Percentiles rank a stretch among this genome's conserved stretches.
Evolutionary conservation across 257 asterid species (phyloP).

Genomic region (Anisodus acutangulus): DNA sequence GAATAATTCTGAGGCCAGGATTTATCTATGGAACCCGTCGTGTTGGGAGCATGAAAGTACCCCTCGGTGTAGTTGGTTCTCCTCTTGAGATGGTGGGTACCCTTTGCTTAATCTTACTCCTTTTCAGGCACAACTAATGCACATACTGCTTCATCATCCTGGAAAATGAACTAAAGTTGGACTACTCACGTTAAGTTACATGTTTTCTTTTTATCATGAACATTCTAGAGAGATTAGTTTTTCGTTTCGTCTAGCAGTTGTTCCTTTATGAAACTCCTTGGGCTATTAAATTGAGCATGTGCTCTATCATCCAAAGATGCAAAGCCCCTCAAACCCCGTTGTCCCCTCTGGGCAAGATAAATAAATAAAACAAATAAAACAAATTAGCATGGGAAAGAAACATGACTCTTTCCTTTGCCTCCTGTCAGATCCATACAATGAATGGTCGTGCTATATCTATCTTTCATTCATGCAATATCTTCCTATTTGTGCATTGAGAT

Average conservation of each 20-base stretch:
- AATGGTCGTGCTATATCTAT: not conserved
- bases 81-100: conserved; percentile 76
- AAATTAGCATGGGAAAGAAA: not conserved
- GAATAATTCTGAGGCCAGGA: conserved; percentile 90
- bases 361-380: not conserved
- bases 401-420: not conserved
- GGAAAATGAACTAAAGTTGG: not conserved
- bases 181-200: not conserved
- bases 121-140: conserved; percentile 5
- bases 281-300: not conserved
- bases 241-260: not conserved
- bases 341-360: not conserved
- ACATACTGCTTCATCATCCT: not conserved
- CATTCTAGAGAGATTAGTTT: not conserved
- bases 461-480: not conserved
- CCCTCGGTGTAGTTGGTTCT: conserved; percentile 84
- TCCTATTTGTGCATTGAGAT: not conserved
- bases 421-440: not conserved
- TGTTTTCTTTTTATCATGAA: not conserved
- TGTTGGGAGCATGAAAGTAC: conserved; percentile 79
- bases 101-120: not conserved
- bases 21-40: conserved; percentile 83
- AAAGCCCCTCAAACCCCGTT: not conserved
- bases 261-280: not conserved
- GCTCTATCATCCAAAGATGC: conserved; percentile 2